phyloP scores from a whole-genome alignment of 495 filamentous ascomycete species.

The Neurospora africana region DNA sequence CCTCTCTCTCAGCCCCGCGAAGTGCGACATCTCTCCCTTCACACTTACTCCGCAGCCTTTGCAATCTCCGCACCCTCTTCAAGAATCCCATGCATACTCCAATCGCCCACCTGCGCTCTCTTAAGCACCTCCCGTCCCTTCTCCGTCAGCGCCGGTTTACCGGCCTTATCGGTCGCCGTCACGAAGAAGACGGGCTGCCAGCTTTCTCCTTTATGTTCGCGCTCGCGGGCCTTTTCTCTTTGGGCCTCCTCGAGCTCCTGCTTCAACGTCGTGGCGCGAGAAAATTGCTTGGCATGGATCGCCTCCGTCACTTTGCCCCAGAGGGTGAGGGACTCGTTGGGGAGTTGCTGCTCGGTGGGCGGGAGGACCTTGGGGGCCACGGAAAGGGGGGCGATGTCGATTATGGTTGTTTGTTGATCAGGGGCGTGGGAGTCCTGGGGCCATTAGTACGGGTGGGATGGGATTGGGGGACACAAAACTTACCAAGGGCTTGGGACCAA shows the following conservation, averaged over 20 bases:
- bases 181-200: conserved; percentile 92
- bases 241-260: conserved; percentile 87
- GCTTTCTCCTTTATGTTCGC: conserved; percentile 50
- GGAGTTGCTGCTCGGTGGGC: conserved; percentile 62
- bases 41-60: not conserved
- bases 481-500: conserved; percentile 43
- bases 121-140: conserved; percentile 63
- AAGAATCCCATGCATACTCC: conserved; percentile 35
- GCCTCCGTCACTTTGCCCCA: conserved; percentile 81
- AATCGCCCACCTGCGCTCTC: conserved; percentile 54
- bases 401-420: conserved; percentile 60
- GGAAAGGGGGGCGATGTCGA: conserved; percentile 72
- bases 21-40: not conserved
- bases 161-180: conserved; percentile 57
- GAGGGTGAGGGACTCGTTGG: conserved; percentile 82
- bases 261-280: conserved; percentile 75
- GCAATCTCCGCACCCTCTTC: not conserved
- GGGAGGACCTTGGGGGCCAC: conserved; percentile 71
- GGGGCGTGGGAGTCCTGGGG: conserved; percentile 30
- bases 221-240: conserved; percentile 68
- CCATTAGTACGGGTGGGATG: conserved; percentile 2
- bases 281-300: conserved; percentile 76
- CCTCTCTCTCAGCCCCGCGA: not conserved
- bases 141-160: conserved; percentile 68
- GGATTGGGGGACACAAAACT: conserved; percentile 10